phyloP scores from a whole-genome alignment of 352 stramenopile species.

The Globisporangium polare region DNA sequence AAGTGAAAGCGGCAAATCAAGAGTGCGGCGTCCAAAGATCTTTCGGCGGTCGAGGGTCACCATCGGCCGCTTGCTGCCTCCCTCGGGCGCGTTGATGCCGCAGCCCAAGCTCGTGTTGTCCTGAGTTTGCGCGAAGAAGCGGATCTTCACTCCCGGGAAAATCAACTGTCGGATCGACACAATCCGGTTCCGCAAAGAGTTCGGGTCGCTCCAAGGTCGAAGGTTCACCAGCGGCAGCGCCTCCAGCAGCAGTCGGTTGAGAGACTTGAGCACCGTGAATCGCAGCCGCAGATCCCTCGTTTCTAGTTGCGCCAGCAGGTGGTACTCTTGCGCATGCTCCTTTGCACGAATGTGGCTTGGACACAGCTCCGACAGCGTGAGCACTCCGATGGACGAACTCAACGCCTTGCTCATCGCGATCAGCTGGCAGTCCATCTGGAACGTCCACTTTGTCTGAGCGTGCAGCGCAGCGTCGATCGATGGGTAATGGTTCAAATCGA shows the following conservation, averaged over 20 bases:
- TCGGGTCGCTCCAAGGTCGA: conserved; percentile 42
- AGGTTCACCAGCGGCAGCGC: conserved; percentile 69
- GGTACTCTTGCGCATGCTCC: conserved; percentile 28
- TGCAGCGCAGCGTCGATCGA: conserved; percentile 36
- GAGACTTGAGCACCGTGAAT: conserved; percentile 49
- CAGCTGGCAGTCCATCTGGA: conserved; percentile 72
- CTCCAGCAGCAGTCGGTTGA: conserved; percentile 51
- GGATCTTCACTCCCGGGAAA: conserved; percentile 74
- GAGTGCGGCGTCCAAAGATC: conserved; percentile 29
- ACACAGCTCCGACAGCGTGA: conserved; percentile 59
- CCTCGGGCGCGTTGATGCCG: conserved; percentile 34
- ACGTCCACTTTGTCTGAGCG: conserved; percentile 61
- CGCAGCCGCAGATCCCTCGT: conserved; percentile 57
- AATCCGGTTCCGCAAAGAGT: conserved; percentile 44
- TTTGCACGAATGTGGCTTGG: conserved; percentile 45
- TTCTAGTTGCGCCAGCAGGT: conserved; percentile 35
- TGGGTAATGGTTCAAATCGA: conserved; percentile 44
- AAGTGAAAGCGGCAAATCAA: conserved; percentile 22
- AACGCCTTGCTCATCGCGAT: conserved; percentile 40
- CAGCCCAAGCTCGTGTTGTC: conserved; percentile 64
- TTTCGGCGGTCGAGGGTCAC: conserved; percentile 68
- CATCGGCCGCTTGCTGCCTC: conserved; percentile 49
- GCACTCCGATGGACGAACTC: conserved; percentile 47
- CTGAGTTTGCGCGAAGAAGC: conserved; percentile 62
- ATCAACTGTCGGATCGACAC: conserved; percentile 58